Evolutionary conservation across 352 stramenopile species (phyloP).

Genomic region (Globisporangium nunn): DNA sequence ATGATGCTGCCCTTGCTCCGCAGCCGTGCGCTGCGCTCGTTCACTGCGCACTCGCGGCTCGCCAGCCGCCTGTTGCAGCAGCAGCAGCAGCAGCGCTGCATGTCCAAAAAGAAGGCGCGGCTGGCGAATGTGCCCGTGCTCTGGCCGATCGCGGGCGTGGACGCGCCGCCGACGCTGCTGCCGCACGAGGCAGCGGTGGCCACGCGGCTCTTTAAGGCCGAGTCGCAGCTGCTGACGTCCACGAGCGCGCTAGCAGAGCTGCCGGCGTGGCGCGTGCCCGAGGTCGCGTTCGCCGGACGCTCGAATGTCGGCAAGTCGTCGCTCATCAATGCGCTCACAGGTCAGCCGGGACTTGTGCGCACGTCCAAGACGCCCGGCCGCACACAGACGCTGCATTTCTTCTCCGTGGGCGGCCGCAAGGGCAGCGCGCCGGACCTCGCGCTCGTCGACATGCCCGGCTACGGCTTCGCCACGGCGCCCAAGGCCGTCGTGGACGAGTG

Average conservation of each 20-base stretch:
- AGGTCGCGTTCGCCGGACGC: constrained; percentile 82
- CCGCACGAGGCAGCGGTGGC: constrained; percentile 57
- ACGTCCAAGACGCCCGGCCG: constrained; percentile 85
- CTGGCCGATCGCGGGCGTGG: constrained; percentile 56
- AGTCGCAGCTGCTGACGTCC: constrained; percentile 65
- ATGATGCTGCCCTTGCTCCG: too few species aligned
- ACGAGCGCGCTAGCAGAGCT: constrained; percentile 47
- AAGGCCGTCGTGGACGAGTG: constrained; percentile 71
- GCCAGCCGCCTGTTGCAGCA: not conserved
- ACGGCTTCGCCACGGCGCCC: constrained; percentile 75
- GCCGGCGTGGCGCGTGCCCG: constrained; percentile 58
- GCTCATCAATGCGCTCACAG: constrained; percentile 81
- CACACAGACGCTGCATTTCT: constrained; percentile 76
- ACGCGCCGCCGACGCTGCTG: constrained; percentile 34
- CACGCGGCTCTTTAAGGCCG: constrained; percentile 49
- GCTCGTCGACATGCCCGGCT: constrained; percentile 84
- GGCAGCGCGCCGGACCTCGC: constrained; percentile 57
- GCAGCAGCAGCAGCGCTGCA: constrained; percentile 9
- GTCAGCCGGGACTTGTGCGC: constrained; percentile 52
- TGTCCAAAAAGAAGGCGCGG: constrained; percentile 54
- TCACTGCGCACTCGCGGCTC: not conserved
- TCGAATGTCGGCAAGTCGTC: constrained; percentile 89
- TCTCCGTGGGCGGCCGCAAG: constrained; percentile 71
- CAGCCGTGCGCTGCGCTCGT: too few species aligned
- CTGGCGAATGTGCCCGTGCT: constrained; percentile 34